Percentiles rank a stretch among this genome's conserved stretches.
Conservation (phyloP, 140 eudicot genomes). For the Flaveria floridana region DNA sequence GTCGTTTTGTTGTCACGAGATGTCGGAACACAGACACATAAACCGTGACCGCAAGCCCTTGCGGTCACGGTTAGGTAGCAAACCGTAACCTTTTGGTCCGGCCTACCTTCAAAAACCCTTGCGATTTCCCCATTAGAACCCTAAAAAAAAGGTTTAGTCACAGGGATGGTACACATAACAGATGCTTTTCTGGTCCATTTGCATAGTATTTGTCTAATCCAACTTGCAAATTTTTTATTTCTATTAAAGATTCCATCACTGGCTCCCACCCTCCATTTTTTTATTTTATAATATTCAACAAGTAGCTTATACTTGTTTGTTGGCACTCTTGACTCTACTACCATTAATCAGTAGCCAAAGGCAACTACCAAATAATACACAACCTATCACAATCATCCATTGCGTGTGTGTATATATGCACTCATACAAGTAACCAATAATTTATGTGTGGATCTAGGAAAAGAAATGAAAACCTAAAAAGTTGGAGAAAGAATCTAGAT, state of each 20-base stretch:
- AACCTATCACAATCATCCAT: constrained; percentile 22
- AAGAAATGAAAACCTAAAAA: background rate
- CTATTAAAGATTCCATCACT: constrained; percentile 39
- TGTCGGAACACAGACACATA: too few species aligned
- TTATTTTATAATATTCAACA: constrained; percentile 26
- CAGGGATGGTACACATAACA: constrained; percentile 27
- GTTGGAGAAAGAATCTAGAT: background rate
- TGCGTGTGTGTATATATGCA: constrained; percentile 5
- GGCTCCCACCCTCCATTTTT: constrained; percentile 23
- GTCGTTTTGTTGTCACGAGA: too few species aligned
- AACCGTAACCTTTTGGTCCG: too few species aligned
- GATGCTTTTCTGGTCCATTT: constrained; percentile 49
- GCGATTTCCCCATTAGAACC: too few species aligned
- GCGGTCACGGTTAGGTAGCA: too few species aligned
- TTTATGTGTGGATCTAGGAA: background rate
- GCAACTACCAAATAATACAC: constrained; percentile 14
- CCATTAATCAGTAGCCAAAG: constrained; percentile 18
- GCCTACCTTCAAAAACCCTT: too few species aligned
- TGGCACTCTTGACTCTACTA: constrained; percentile 29
- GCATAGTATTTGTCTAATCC: constrained; percentile 27
- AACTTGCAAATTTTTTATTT: constrained; percentile 21
- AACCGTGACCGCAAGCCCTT: too few species aligned
- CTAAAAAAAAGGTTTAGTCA: background rate
- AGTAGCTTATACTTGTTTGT: constrained; percentile 25
- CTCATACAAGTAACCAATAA: background rate